Evolutionary conservation across 2,329 filamentous ascomycete genomes (phyloP).

Genomic region (Xenosphaeropsis pyriputrescens): DNA sequence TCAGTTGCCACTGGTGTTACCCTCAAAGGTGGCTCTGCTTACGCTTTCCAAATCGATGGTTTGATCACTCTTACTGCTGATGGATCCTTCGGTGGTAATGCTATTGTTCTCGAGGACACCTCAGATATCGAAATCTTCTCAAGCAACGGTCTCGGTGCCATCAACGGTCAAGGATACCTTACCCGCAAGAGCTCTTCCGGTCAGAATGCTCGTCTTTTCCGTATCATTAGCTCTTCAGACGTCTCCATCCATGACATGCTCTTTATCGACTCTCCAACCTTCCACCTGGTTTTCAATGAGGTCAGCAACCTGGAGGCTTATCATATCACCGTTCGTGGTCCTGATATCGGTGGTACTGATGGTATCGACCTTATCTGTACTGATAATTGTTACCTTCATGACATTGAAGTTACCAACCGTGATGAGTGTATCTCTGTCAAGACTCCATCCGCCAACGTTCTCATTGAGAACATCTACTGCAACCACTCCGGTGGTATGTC

Average conservation of each 20-base stretch:
- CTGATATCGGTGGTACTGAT: slow-evolving; percentile 8
- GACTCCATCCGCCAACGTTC: slow-evolving; percentile 9
- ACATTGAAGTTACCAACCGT: slow-evolving; percentile 10
- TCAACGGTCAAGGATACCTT: slow-evolving; percentile 5
- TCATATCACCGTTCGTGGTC: slow-evolving; percentile 8
- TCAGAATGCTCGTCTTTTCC: slow-evolving; percentile 5
- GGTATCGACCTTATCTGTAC: slow-evolving; percentile 7
- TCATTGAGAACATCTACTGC: slow-evolving; percentile 10
- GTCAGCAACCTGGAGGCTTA: slow-evolving; percentile 7
- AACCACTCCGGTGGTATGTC: slow-evolving; percentile 8
- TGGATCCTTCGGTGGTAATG: slow-evolving; percentile 5
- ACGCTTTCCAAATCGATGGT: slow-evolving; percentile 7
- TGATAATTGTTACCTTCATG: slow-evolving; percentile 8
- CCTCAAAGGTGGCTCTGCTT: slow-evolving; percentile 4
- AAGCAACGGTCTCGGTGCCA: slow-evolving; percentile 6
- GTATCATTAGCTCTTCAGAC: slow-evolving; percentile 5
- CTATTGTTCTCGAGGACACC: slow-evolving; percentile 4
- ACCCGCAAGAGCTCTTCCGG: slow-evolving; percentile 2
- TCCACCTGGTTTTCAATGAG: slow-evolving; percentile 7
- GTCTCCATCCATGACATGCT: slow-evolving; percentile 7
- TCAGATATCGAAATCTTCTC: slow-evolving; percentile 7
- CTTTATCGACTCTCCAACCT: slow-evolving; percentile 6
- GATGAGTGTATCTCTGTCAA: slow-evolving; percentile 10
- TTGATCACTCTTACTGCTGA: slow-evolving; percentile 5
- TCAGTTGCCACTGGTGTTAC: slow-evolving; percentile 6